Evolutionary conservation across 2,329 filamentous ascomycete genomes (phyloP), one percentile per base, ranked within the genome.

Genomic region (Chalaropsis thielavioides): DNA sequence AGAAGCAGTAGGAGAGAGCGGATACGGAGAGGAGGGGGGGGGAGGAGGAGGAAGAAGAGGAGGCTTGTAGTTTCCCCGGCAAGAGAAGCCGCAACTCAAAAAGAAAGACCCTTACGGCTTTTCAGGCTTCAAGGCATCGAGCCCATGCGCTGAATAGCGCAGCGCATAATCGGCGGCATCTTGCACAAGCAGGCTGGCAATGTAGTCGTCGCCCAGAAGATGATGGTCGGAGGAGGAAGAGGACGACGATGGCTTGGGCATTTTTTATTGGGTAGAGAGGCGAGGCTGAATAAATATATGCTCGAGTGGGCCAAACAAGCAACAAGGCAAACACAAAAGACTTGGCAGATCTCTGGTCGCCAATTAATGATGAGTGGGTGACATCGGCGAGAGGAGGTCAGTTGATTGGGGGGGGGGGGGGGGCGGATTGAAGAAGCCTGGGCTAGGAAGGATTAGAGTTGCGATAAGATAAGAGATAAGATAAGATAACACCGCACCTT

Each of bases 131-230:
- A 84, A 87, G 19, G 87, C 88, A 64, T 88, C 83, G 68, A 92
- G 77, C 10, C 90, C 90, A 71, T 90, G 79, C 6, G 86, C 77
- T 0, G 89, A 88, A 73, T 92, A 94, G 71, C 83, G 88, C 59
- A 88, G 76, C 2, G 87, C 88, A 70, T 81, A 87, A 66, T 87
- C 83, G 67, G 81, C 84, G 13, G 92, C 92, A 74, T 96, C 92
- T 69, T 88, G 83, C 62, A 85, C 83, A 43, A 97, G 79, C n/a
- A 96, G 77, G 60, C 81, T 81, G 17, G 90, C 90, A 68, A 96
- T 85, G 71, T 91, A 90, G 62, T 90, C 87, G 72, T 95, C 89
- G 22, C 84, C 85, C 59, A 87, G 74, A 27, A 56, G 51, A 82
- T 72, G n/a, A 79, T 38, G 19, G n/a, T 49, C 35, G 11, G 46